Percentiles rank a stretch among this genome's conserved stretches.
Evolutionary conservation across 768 basidiomycete genomes (phyloP).

Genomic region (Lactarius sp.): DNA sequence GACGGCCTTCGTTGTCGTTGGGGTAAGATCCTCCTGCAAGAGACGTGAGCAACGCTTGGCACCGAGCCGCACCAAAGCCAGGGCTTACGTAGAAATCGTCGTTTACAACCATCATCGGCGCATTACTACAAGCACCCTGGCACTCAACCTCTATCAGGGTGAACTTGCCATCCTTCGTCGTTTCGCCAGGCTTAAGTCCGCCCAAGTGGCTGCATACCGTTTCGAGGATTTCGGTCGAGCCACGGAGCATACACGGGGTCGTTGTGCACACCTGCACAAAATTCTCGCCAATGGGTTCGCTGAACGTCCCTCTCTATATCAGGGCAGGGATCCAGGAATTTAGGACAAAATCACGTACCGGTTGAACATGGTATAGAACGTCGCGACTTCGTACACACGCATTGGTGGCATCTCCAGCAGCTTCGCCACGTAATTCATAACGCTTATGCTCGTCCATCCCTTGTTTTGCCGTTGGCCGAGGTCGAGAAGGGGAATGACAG

Average conservation of each 20-base stretch:
- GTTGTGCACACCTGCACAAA: conserved; percentile 99
- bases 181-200: conserved; percentile 80
- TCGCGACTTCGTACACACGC: conserved; percentile 99
- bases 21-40: conserved; percentile 76
- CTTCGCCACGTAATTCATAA: conserved; percentile 98
- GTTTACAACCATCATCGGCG: conserved; percentile 91
- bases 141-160: conserved; percentile 98
- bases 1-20: conserved; percentile 71
- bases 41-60: conserved; percentile 22
- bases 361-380: conserved; percentile 99
- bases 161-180: conserved; percentile 95
- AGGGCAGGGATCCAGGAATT: neutral
- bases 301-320: conserved; percentile 29
- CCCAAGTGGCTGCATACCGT: conserved; percentile 80
- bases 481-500: conserved; percentile 94
- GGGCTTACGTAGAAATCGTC: conserved; percentile 91
- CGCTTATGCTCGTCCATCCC: conserved; percentile 96
- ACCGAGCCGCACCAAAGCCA: neutral
- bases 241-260: conserved; percentile 94
- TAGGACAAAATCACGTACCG: conserved; percentile 54
- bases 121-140: conserved; percentile 97
- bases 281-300: conserved; percentile 89
- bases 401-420: conserved; percentile 92
- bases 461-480: conserved; percentile 97
- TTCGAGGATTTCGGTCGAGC: conserved; percentile 85